phyloP scores from a whole-genome alignment of 2,329 filamentous ascomycete genomes.

The Allantophomopsis cytisporea region DNA sequence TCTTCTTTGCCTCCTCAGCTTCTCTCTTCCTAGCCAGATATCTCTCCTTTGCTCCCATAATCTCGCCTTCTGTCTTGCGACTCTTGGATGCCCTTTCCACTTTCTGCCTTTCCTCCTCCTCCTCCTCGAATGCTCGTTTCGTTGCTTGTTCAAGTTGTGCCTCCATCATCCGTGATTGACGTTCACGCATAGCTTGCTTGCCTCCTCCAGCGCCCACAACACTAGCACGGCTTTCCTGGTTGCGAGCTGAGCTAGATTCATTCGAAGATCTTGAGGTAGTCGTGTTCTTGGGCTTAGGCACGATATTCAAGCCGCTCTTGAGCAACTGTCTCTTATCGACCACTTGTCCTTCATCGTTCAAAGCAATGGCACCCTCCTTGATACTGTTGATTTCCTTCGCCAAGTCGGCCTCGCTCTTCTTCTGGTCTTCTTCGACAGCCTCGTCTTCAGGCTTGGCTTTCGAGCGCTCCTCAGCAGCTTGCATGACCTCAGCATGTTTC shows the following conservation, averaged over 20 bases:
- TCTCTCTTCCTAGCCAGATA: constrained; percentile 68
- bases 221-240: constrained; percentile 16
- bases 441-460: constrained; percentile 23
- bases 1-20: constrained; percentile 54
- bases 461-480: constrained; percentile 44
- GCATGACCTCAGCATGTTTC: constrained; percentile 55
- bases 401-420: constrained; percentile 46
- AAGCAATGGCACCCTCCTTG: constrained; percentile 41
- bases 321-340: constrained; percentile 76
- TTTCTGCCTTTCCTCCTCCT: constrained; percentile 47
- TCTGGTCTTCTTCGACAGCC: constrained; percentile 22
- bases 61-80: constrained; percentile 63
- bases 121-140: constrained; percentile 59
- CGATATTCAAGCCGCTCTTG: constrained; percentile 61
- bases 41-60: constrained; percentile 65
- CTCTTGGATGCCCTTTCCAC: constrained; percentile 58
- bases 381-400: constrained; percentile 53
- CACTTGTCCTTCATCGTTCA: constrained; percentile 75
- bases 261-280: constrained; percentile 4
- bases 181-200: constrained; percentile 56
- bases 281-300: constrained; percentile 43
- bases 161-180: constrained; percentile 69
- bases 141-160: constrained; percentile 61
- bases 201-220: constrained; percentile 30
- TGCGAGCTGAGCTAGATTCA: constrained; percentile 8